Percentiles rank a stretch among this genome's conserved stretches.
Conservation (phyloP, 306 rosid genomes). For the Arachis hypogaea region DNA sequence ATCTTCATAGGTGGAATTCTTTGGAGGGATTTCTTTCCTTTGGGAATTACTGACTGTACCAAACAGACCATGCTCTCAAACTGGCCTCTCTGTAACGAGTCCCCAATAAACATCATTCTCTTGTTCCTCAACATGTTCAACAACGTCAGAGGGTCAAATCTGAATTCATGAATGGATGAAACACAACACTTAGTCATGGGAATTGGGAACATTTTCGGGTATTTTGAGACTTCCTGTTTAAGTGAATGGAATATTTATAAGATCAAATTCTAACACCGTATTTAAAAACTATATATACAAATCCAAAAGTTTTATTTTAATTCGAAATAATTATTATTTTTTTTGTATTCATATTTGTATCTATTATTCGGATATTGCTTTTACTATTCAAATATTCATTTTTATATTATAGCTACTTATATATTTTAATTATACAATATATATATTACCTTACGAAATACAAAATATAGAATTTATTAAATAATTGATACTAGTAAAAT, state of each 20-base stretch:
- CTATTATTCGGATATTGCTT: too few relatives aligned
- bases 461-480: too few relatives aligned
- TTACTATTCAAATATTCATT: too few relatives aligned
- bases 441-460: too few relatives aligned
- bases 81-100: slow-evolving; percentile 85
- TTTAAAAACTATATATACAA: not conserved
- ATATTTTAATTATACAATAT: too few relatives aligned
- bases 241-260: not conserved
- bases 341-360: too few relatives aligned
- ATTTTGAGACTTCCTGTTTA: not conserved
- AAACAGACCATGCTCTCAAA: slow-evolving; percentile 90
- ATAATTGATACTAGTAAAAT: too few relatives aligned
- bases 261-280: not conserved
- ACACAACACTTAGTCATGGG: not conserved
- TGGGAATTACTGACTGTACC: slow-evolving; percentile 76
- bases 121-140: slow-evolving; percentile 72
- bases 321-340: too few relatives aligned
- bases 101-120: slow-evolving; percentile 89
- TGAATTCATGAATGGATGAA: slow-evolving; percentile 28
- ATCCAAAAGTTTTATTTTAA: too few relatives aligned
- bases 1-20: slow-evolving; percentile 88
- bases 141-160: slow-evolving; percentile 85
- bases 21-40: slow-evolving; percentile 70
- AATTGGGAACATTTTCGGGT: too few relatives aligned
- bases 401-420: too few relatives aligned